Evolutionary conservation across 2,329 filamentous ascomycete genomes (phyloP), one percentile per base, ranked within the genome.

Genomic region (Pseudogymnoascus sp.): DNA sequence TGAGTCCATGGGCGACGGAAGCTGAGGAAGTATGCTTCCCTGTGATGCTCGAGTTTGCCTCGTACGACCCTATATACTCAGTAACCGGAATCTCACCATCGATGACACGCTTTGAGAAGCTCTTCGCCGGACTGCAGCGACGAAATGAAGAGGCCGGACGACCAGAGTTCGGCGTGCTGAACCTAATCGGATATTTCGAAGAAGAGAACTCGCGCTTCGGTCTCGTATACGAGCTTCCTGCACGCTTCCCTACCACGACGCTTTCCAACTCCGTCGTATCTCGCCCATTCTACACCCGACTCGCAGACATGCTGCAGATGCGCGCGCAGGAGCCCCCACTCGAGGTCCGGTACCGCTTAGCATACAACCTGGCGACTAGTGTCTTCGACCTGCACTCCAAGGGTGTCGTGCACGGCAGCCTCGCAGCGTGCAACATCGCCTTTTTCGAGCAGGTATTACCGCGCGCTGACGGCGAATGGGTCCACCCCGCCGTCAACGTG

Each of bases 261-360:
- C 77, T 81, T 0, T 70, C 78, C 0, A 81, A 82, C 67, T 60
- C 59, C 7, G 82, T 77, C 62, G 72, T 86, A 2, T 53, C 59
- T 24, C 59, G 59, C 19, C 59, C 59, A 1, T 60, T 37, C 33
- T 64, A 61, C 14, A 81, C 79, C 50, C 83, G 83, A 0, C 72
- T 88, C 5, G 75, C 76, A 13, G 79, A 86, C 62, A 76, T 88
- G 10, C 77, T 88, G 0, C 75, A 59, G 19, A 69, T 68, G 75
- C 70, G 68, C 1, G 73, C 76, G 14, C 78, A 80, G 0, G 85
- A 88, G 69, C 88, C 88, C 0, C 82, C 83, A 37, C 78, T 93
- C 0, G 90, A 93, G 74, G 86, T 87, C 64, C 90, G 90, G 69
- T 93, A 91, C 70, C 82, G 86, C 13, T 79, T 93, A 61, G 89